These are phyloP conservation scores for Scytalidium sp. DNA, from an alignment of 2,329 filamentous ascomycete genomes.

Conservation along the genomic window DNA sequence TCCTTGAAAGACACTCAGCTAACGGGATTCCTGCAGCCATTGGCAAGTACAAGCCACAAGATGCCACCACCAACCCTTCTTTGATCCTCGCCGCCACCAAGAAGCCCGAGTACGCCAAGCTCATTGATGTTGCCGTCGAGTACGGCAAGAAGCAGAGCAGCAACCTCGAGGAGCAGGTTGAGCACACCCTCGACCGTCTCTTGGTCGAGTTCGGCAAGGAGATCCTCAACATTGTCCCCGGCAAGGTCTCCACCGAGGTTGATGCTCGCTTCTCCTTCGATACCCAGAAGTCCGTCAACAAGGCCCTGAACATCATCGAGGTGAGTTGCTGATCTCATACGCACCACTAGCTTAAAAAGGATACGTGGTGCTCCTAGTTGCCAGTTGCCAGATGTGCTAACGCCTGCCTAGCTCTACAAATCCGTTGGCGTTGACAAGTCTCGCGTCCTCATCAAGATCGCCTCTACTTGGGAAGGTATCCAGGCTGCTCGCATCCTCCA, in stretches of 20 bases:
- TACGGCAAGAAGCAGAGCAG: slow-evolving; percentile 78
- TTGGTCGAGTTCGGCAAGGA: slow-evolving; percentile 98
- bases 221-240: slow-evolving; percentile 94
- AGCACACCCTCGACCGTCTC: slow-evolving; percentile 86
- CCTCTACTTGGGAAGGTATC: slow-evolving; percentile 99
- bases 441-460: slow-evolving; percentile 96
- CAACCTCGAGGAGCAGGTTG: slow-evolving; percentile 76
- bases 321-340: slow-evolving; percentile 50
- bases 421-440: slow-evolving; percentile 88
- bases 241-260: slow-evolving; percentile 98
- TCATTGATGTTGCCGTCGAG: slow-evolving; percentile 81
- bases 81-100: slow-evolving; percentile 97
- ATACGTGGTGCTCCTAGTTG: no score
- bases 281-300: slow-evolving; percentile 85
- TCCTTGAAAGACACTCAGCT: not conserved
- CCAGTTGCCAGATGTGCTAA: not conserved
- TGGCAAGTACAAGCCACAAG: slow-evolving; percentile 99
- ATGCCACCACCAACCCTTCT: slow-evolving; percentile 99
- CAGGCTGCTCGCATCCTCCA: slow-evolving; percentile 97
- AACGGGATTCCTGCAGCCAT: slow-evolving; percentile 60
- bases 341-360: no score
- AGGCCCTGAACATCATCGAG: slow-evolving; percentile 96
- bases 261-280: slow-evolving; percentile 96
- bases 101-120: slow-evolving; percentile 91
- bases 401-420: slow-evolving; percentile 76